phyloP scores from a whole-genome alignment of 2,329 filamentous ascomycete genomes.

The Colletotrichum tofieldiae region DNA sequence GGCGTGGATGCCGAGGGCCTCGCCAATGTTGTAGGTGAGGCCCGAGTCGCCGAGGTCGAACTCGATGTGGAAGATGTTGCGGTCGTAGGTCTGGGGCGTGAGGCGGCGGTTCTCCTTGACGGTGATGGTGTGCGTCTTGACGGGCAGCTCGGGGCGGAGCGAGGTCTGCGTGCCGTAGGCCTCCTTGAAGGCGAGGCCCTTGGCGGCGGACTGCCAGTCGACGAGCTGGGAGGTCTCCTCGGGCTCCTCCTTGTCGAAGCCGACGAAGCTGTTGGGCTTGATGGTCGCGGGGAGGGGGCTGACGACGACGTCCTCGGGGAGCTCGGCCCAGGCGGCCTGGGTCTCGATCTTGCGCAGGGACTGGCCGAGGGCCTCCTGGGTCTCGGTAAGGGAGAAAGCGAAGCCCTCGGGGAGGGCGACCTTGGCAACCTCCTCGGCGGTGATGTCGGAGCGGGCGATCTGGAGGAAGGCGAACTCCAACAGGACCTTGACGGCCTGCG shows the following conservation, averaged over 20 bases:
- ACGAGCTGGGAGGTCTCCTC: constrained; percentile 78
- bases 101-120: constrained; percentile 97
- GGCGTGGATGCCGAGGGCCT: constrained; percentile 95
- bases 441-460: constrained; percentile 78
- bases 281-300: constrained; percentile 74
- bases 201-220: constrained; percentile 88
- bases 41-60: constrained; percentile 95
- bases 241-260: constrained; percentile 82
- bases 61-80: constrained; percentile 99
- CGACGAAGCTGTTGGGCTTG: constrained; percentile 84
- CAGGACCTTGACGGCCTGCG: constrained; percentile 75
- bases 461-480: constrained; percentile 88
- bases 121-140: constrained; percentile 88
- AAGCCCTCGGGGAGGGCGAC: constrained; percentile 72
- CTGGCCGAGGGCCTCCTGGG: constrained; percentile 77
- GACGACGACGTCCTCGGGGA: constrained; percentile 71
- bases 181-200: constrained; percentile 94
- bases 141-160: constrained; percentile 87
- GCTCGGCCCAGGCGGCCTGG: constrained; percentile 84
- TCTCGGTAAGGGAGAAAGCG: constrained; percentile 65
- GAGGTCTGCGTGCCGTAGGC: constrained; percentile 82
- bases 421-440: constrained; percentile 76
- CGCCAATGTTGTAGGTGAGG: constrained; percentile 96
- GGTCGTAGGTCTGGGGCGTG: constrained; percentile 90
- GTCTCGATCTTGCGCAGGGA: constrained; percentile 82